phyloP scores from a whole-genome alignment of 2,329 filamentous ascomycete species.

The Penicillium expansum region DNA sequence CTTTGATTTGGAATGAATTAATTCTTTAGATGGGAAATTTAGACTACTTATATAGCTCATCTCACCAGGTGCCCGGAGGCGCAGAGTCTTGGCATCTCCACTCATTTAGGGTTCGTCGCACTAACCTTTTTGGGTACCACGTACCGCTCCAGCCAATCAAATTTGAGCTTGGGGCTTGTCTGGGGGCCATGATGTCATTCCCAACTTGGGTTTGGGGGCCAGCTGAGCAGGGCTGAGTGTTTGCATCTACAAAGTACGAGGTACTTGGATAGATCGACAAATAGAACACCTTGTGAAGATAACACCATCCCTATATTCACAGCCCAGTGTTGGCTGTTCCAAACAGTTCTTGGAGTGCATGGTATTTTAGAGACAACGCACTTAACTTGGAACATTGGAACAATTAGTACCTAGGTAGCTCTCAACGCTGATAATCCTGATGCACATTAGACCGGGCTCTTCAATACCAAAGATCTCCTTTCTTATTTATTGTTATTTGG shows the following conservation, averaged over 20 bases:
- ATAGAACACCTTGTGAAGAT: neutral
- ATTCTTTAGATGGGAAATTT: neutral
- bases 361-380: no score
- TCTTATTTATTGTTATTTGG: neutral
- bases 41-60: neutral
- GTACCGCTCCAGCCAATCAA: conserved; percentile 6
- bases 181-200: conserved; percentile 16
- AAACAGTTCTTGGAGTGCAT: no score
- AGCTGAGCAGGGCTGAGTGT: neutral
- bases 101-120: neutral
- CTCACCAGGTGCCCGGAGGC: neutral
- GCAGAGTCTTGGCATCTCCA: conserved; percentile 2
- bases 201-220: neutral
- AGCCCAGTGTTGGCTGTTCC: no score
- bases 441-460: neutral
- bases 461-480: no score
- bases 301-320: no score
- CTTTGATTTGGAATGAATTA: neutral
- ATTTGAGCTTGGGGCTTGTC: neutral
- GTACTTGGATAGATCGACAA: neutral
- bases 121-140: conserved; percentile 2
- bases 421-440: neutral
- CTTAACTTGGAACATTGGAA: no score
- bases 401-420: no score
- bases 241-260: neutral